Evolutionary conservation across 352 stramenopile genomes (phyloP), one percentile per base, ranked within the genome.

Genomic region (Halophytophthora batemanensis): DNA sequence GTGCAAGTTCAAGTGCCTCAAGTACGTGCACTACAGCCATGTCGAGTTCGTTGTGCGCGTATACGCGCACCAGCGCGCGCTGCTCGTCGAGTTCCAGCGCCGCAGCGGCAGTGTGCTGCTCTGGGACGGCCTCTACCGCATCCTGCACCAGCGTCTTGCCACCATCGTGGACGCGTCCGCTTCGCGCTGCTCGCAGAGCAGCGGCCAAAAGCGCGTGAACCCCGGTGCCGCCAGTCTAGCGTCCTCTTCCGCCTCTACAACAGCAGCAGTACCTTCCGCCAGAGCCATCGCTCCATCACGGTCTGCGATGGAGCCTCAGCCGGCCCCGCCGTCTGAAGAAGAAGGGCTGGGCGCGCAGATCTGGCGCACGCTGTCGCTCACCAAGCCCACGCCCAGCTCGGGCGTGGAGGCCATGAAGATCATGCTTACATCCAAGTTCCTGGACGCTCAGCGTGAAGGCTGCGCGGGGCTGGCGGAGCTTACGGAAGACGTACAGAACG

Each of bases 1-100:
- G 50, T 90, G 80, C 68, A 93, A 93, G 61, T 93, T 93, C 56
- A 90, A 90, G 47, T 91, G 82, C 53, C 71, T 93, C 56, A 90
- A 90, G 58, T 86, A 91, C 48, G 76, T 90, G 31, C 77, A 91
- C 56, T 93, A 90, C 64, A 87, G 76, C 51, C 80, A 86, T 50
- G 70, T 93, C 21, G 80, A 93, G 64, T 93, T 93, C 39, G 71
- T 88, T 19, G 62, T 90, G 22, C 63, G 82, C 19, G 69, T 90
- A 11, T 91, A 90, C 59, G 56, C 69, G 34, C 62, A 74, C 23
- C 59, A 64, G 37, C 55, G 45, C 34, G 60, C 61, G 18, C 46
- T 90, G 31, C 64, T 93, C 5, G 64, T 93, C 28, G 82, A 93
- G 42, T 91, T 81, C 53, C 82, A 93, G 64, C 77, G 82, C 8